Conservation (phyloP, 179 eudicot species). For the Corrigiola litoralis region DNA sequence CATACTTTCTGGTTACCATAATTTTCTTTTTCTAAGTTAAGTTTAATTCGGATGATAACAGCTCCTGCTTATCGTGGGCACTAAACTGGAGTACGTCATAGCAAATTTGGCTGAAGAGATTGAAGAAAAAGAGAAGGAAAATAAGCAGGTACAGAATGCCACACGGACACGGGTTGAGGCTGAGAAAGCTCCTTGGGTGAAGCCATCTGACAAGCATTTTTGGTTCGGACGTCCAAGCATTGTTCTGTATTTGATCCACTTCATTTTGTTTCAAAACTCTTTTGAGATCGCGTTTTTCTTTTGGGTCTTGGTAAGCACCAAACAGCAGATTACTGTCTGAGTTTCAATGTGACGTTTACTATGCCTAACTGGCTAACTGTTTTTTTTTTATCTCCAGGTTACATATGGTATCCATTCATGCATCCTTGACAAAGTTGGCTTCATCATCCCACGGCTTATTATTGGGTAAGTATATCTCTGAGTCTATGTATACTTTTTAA, state of each 20-base stretch:
- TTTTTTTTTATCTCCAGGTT: conserved; percentile 32
- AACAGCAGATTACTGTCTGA: background rate
- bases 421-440: conserved; percentile 64
- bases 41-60: conserved; percentile 23
- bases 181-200: conserved; percentile 33
- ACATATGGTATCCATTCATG: conserved; percentile 79
- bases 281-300: conserved; percentile 90
- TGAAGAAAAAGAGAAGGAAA: conserved; percentile 27
- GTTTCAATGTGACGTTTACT: background rate
- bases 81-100: conserved; percentile 75
- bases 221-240: conserved; percentile 72
- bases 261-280: conserved; percentile 90
- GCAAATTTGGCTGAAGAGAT: conserved; percentile 67
- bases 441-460: conserved; percentile 68
- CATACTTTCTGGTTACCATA: background rate
- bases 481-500: background rate
- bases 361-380: background rate
- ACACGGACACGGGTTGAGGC: conserved; percentile 16
- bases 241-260: conserved; percentile 81
- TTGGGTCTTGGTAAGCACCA: conserved; percentile 78
- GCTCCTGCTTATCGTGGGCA: conserved; percentile 87
- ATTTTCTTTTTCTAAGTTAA: background rate
- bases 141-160: background rate
- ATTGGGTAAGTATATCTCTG: conserved; percentile 49
- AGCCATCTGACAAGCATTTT: conserved; percentile 79